Conservation (phyloP, 2,329 filamentous ascomycete species). For the Calonectria pteridis region DNA sequence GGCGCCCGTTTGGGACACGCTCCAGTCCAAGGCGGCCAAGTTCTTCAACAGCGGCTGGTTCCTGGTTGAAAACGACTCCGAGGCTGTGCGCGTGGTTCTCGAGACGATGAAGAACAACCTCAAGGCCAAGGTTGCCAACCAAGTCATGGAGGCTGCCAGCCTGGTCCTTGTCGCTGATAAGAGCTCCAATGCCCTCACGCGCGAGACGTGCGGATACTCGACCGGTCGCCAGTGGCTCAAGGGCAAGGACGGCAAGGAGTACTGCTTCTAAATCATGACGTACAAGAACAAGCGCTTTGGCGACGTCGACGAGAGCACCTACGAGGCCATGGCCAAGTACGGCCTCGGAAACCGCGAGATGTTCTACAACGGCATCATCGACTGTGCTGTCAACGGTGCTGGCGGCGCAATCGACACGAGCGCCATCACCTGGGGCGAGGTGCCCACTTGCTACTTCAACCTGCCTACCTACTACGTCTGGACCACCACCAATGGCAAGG, state of each 20-base stretch:
- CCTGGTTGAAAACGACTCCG: neutral
- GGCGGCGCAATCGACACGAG: neutral
- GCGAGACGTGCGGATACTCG: neutral
- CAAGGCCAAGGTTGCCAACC: neutral
- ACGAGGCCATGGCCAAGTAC: neutral
- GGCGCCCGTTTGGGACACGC: neutral
- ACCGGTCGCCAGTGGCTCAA: conserved; percentile 1
- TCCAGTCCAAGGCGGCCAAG: neutral
- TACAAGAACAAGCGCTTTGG: neutral
- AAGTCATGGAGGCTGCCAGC: neutral
- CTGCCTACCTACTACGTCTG: neutral
- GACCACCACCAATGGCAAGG: neutral
- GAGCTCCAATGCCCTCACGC: neutral
- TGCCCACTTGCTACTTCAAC: neutral
- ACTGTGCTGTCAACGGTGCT: neutral
- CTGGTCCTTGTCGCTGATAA: neutral
- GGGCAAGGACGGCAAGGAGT: neutral
- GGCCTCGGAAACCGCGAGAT: neutral
- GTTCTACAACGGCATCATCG: neutral
- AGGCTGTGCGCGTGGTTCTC: neutral
- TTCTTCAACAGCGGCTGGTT: conserved; percentile 1
- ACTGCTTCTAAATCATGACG: neutral
- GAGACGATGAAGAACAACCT: neutral
- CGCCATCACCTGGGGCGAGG: neutral
- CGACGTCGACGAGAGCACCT: neutral